Base-by-base conservation (phyloP, 1,284 basidiomycete species). In the Prillingera fragicola region DNA sequence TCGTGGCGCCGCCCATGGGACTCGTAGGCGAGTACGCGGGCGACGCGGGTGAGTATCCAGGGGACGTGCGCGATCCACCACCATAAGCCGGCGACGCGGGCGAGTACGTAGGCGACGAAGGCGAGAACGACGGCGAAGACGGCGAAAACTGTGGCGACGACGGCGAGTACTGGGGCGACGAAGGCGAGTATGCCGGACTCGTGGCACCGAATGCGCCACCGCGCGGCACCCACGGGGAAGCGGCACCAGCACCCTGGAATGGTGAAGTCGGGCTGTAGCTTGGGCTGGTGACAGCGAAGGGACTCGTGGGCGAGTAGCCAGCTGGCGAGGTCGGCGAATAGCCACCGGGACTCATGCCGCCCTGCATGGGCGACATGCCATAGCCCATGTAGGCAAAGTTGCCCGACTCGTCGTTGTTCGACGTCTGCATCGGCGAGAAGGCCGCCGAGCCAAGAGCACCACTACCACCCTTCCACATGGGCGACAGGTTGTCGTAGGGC, bases 351-450 rank as follows among this genome's bases (percentile, higher is more conserved):
- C 85, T 38, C 49, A 65, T 67, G 75, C 81, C 57, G 12, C 67
- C 67, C 36, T 83, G 79, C 55, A 83, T 76, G 0, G 91, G 91
- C 59, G 87, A 90, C 67, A 84, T 82, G 7, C 87, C 86, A 54
- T 83, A 89, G 1, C 78, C 79, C 48, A 84, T 76, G 63, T 71
- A 73, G 75, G 70, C 80, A 74, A 84, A 87, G 38, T 78, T 82
- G 18, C 81, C 77, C 0, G 80, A 74, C 48, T 77, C 76, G 61
- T 94, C 88, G 38, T 84, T 86, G 42, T 85, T 87, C 49, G 85
- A 87, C 55, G 84, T 83, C 24, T 87, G 88, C 37, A 98, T 81
- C 0, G 95, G 95, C 25, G 92, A 95, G 79, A 98, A 98, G 0
- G 87, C 82, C 22, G 88, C 88, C 8, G 84, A 79, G 52, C 90